Evolutionary conservation across 2,329 filamentous ascomycete species (phyloP), one percentile per base, ranked within the genome.

Genomic region (Moelleriella libera): DNA sequence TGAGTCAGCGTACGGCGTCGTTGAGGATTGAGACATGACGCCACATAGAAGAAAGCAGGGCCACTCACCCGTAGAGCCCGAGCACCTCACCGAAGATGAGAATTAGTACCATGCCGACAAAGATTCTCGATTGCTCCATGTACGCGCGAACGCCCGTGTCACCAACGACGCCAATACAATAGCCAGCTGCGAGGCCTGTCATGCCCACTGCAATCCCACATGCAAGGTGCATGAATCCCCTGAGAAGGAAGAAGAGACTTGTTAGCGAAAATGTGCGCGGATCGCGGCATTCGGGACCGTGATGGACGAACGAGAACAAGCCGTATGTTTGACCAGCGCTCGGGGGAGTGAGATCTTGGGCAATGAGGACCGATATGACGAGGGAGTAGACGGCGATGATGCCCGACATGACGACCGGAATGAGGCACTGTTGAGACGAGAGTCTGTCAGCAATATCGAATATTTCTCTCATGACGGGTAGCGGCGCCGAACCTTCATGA

Each of bases 311-410:
- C 82, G 78, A 83, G 70, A 92, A 98, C 54, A 97, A 72, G 60
- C 82, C 88, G 70, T 94, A 95, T 61, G 74, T 74, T 49, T 67
- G 63, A n/a, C 40, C 41, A 54, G 75, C 70, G 21, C 68, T 68
- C 12, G 83, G 84, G 30, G 88, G 85, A 45, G 75, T 76, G 64
- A 97, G 80, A 64, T 95, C 88, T 66, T 88, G 84, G 48, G 88
- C 87, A 64, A 98, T 98, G 56, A 98, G 79, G 60, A 98, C 92
- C 14, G 90, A 85, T 57, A 98, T 89, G 60, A 98, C 92, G 57
- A 98, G 85, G 46, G 89, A 87, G 70, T 98, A 98, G 56, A 98
- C 92, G 49, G 92, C 92, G 60, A 98, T 88, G 63, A 98, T 98
- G 79, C 92, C 92, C 58, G 92, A 94, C 92, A 98, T 98, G 72